Conservation (phyloP, 1,284 basidiomycete genomes). For the Marasmius tenuissimus region DNA sequence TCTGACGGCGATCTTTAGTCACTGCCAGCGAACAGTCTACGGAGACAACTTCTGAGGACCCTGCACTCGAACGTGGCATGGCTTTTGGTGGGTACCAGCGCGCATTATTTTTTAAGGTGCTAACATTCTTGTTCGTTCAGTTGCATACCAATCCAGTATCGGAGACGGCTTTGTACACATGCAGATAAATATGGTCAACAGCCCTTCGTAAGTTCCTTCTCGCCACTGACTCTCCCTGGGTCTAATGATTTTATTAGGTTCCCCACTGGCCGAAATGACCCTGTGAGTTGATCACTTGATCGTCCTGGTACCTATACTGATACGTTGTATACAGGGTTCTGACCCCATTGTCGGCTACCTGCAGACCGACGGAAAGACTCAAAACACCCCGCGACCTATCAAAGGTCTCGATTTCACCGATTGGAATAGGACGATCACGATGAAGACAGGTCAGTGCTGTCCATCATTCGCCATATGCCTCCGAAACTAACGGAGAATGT, state of each 20-base stretch:
- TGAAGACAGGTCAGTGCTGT: background rate
- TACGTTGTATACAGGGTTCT: too few species aligned
- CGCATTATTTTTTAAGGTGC: background rate
- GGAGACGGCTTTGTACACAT: background rate
- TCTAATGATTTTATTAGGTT: too few species aligned
- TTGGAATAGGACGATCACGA: background rate
- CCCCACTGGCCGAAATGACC: too few species aligned
- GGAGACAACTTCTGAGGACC: slow-evolving; percentile 13
- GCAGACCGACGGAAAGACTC: too few species aligned
- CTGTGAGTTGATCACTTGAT: too few species aligned
- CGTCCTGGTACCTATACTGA: too few species aligned
- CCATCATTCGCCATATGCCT: background rate
- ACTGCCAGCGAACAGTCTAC: slow-evolving; percentile 16
- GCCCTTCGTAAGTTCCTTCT: too few species aligned
- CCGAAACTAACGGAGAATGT: background rate
- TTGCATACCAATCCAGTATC: slow-evolving; percentile 28
- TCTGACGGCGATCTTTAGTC: slow-evolving; percentile 1
- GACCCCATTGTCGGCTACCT: too few species aligned
- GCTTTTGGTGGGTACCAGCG: slow-evolving; percentile 21
- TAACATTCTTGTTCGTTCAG: background rate
- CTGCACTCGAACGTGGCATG: slow-evolving; percentile 24
- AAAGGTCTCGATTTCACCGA: background rate
- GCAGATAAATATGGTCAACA: too few species aligned
- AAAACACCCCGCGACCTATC: too few species aligned
- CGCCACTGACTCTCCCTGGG: too few species aligned